Conservation (phyloP, 202 grass and related monocot genomes). For the Elaeis oleifera region DNA sequence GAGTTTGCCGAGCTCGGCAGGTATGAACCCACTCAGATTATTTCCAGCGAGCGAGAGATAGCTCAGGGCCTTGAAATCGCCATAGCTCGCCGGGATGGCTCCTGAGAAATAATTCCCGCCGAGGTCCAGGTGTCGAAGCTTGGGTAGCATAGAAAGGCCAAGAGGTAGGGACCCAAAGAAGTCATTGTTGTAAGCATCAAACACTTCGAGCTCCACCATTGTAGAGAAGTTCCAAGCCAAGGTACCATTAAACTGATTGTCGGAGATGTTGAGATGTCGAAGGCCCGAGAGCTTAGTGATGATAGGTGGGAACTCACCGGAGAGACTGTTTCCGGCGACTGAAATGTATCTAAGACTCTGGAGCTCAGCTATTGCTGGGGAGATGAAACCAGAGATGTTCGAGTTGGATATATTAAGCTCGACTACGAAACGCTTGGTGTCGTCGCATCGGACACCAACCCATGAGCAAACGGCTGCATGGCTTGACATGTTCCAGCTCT, state of each 20-base stretch:
- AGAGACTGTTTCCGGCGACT: slow-evolving; percentile 41
- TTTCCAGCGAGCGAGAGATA: slow-evolving; percentile 75
- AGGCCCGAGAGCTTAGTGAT: slow-evolving; percentile 28
- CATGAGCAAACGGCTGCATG: slow-evolving; percentile 52
- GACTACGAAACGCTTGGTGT: slow-evolving; percentile 22
- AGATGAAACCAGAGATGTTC: slow-evolving; percentile 65
- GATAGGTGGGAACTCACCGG: slow-evolving; percentile 24
- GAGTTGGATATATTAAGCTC: slow-evolving; percentile 49
- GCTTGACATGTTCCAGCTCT: slow-evolving; percentile 37
- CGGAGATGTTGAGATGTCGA: slow-evolving; percentile 69
- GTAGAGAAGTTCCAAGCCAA: slow-evolving; percentile 35
- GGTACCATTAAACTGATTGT: slow-evolving; percentile 81
- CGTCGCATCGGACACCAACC: slow-evolving; percentile 45
- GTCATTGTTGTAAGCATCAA: slow-evolving; percentile 85
- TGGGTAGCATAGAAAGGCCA: neutral
- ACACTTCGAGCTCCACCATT: slow-evolving; percentile 29
- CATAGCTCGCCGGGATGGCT: slow-evolving; percentile 32
- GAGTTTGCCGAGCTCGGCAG: slow-evolving; percentile 44
- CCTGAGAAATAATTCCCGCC: slow-evolving; percentile 83
- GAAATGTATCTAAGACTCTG: slow-evolving; percentile 33
- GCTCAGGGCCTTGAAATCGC: slow-evolving; percentile 31
- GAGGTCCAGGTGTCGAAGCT: slow-evolving; percentile 55
- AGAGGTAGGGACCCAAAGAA: slow-evolving; percentile 46
- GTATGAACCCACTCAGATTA: slow-evolving; percentile 44
- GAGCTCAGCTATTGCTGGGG: slow-evolving; percentile 31